Percentiles rank a stretch among this genome's conserved stretches.
phyloP scores from a whole-genome alignment of 192 early-diverging fungal genomes.

The Podila clonocystis region DNA sequence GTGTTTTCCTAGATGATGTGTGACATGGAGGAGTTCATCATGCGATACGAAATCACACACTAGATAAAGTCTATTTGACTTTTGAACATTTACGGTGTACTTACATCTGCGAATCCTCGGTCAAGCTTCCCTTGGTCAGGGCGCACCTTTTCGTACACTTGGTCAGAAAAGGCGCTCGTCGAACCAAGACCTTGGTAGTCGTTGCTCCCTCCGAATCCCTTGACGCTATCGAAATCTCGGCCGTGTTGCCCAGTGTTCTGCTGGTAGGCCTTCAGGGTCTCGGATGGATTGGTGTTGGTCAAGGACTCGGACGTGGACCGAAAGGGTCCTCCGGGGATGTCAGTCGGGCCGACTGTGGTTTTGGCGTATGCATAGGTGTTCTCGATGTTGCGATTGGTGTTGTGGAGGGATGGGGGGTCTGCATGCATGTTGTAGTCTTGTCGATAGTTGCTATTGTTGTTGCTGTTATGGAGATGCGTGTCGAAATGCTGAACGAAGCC shows the following conservation, averaged over 20 bases:
- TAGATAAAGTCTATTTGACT: too few relatives aligned
- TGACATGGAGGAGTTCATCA: background rate
- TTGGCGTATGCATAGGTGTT: background rate
- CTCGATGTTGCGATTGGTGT: background rate
- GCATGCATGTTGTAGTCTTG: background rate
- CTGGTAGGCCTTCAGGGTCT: constrained; percentile 18
- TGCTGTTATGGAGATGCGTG: background rate
- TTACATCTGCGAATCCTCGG: constrained; percentile 1
- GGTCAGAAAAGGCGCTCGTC: background rate
- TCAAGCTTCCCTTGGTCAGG: background rate
- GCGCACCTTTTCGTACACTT: background rate
- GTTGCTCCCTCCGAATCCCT: background rate
- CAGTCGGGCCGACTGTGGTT: background rate
- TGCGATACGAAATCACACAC: background rate
- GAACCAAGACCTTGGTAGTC: background rate
- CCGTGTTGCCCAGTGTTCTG: background rate
- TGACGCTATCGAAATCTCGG: background rate
- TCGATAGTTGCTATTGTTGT: background rate
- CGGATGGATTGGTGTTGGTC: constrained; percentile 9
- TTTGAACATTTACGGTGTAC: background rate
- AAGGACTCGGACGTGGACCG: background rate
- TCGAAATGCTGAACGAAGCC: background rate
- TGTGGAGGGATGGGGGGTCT: background rate
- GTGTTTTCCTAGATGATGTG: constrained; percentile 6
- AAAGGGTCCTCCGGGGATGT: background rate